Evolutionary conservation across 192 early-diverging fungal species (phyloP), one percentile per base, ranked within the genome.

Genomic region (Coemansia sp.): DNA sequence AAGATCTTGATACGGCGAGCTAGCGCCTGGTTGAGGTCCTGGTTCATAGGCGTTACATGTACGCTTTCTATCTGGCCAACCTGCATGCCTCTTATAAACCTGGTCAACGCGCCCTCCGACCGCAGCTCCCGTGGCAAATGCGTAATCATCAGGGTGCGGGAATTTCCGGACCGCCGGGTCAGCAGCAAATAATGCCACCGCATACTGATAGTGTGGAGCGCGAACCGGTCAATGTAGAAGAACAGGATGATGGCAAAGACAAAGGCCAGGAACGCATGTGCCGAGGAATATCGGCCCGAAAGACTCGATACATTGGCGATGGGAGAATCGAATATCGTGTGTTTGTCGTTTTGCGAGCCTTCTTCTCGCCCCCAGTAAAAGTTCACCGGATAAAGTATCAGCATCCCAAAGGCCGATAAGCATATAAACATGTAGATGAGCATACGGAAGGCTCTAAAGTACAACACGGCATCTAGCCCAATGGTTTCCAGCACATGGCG

Each of bases 131-230:
- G 54, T 16, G 89, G 89, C 44, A 91, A 55, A 12, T 83, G 83
- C 9, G 83, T 82, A 4, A 88, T 73, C 80, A 91, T 82, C 26
- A 91, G 79, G 21, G 86, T 86, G 37, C 87, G 83, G 18, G 86
- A 53, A 23, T 62, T 70, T 49, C 66, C 68, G 36, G 78, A 63
- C 14, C 72, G 62, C 31, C 67, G 38, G 7, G 72, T 80, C 31
- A 70, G 58, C 26, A 80, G 61, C 53, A 80, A 54, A 31, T 71
- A 80, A 57, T 80, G 78, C 78, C 78, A 80, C 8, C 78, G 78
- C 65, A 80, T 68, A 4, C 63, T 63, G n/a, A 80, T 47, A 0
- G 60, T 63, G 57, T 80, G 78, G 15, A 74, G 68, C 2, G 78
- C 56, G 26, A 74, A 80, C 19, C 78, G 55, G 58, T 74, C 63